Percentiles rank a stretch among this genome's conserved stretches.
Evolutionary conservation across 2,329 filamentous ascomycete genomes (phyloP).

Genomic region (Capronia epimyces): DNA sequence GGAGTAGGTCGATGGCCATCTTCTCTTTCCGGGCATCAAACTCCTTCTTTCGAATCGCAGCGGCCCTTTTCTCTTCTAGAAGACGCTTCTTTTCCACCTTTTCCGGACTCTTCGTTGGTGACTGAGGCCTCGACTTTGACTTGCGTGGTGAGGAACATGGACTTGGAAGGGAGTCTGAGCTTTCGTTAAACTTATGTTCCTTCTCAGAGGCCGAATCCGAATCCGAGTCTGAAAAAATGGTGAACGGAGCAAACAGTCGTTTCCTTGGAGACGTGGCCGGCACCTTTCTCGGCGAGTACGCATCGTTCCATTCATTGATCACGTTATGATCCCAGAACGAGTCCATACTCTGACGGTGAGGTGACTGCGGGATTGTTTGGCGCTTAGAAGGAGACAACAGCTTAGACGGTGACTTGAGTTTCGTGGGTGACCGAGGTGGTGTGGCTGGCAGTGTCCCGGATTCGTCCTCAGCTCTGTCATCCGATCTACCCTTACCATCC

Average conservation of each 20-base stretch:
- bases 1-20: conserved; percentile 52
- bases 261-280: conserved; percentile 24
- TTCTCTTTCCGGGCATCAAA: conserved; percentile 52
- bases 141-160: conserved; percentile 25
- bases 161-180: conserved; percentile 30
- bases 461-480: neutral
- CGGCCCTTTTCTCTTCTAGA: conserved; percentile 35
- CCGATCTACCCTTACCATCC: neutral
- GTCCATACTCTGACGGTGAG: conserved; percentile 47
- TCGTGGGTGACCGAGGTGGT: conserved; percentile 31
- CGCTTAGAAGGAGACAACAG: conserved; percentile 47
- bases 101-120: conserved; percentile 27
- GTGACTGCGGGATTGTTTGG: conserved; percentile 45
- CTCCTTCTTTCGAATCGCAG: conserved; percentile 40
- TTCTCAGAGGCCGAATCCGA: conserved; percentile 5
- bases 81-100: conserved; percentile 25
- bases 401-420: conserved; percentile 28
- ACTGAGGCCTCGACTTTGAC: conserved; percentile 15
- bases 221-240: conserved; percentile 38
- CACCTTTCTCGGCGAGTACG: conserved; percentile 48
- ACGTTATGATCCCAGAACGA: conserved; percentile 51
- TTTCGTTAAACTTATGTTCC: conserved; percentile 12
- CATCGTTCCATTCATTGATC: conserved; percentile 52
- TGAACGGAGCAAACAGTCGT: conserved; percentile 23
- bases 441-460: conserved; percentile 30